Evolutionary conservation across 2,329 filamentous ascomycete species (phyloP).

Genomic region (Rhinocladiella similis): DNA sequence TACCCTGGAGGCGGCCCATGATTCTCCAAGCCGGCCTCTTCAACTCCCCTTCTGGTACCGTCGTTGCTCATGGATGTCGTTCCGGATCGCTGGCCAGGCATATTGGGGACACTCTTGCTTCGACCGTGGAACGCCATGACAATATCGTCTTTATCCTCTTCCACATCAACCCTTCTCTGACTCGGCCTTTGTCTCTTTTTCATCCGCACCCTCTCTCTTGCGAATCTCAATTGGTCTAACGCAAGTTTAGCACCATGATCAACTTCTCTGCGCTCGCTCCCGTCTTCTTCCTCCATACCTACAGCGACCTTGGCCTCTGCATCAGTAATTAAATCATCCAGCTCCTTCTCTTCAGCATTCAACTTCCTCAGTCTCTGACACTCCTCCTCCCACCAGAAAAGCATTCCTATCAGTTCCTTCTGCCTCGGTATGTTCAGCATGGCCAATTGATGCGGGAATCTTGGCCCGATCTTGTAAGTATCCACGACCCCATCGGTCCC

Average conservation of each 20-base stretch:
- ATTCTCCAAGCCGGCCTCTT: background rate
- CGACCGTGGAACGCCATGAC: conserved; percentile 20
- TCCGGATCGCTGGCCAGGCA: background rate
- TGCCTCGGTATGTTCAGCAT: conserved; percentile 17
- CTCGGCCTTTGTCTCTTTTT: conserved; percentile 24
- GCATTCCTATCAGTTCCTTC: conserved; percentile 19
- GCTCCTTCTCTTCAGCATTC: conserved; percentile 20
- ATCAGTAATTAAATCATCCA: conserved; percentile 11
- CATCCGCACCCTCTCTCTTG: conserved; percentile 25
- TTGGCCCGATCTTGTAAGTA: conserved; percentile 21
- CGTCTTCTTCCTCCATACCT: too few species aligned
- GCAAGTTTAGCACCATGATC: conserved; percentile 4
- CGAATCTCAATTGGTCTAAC: conserved; percentile 24
- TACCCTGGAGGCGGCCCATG: conserved; percentile 1
- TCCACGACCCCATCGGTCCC: conserved; percentile 16
- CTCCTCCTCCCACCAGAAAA: conserved; percentile 29
- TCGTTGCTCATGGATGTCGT: background rate
- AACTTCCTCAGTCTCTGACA: conserved; percentile 24
- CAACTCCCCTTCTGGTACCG: too few species aligned
- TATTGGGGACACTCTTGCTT: conserved; percentile 15
- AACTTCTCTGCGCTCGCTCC: background rate
- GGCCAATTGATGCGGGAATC: conserved; percentile 22
- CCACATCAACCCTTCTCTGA: conserved; percentile 19
- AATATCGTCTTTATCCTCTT: conserved; percentile 21
- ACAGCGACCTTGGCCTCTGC: background rate